These are phyloP conservation scores for Mortierella polycephala DNA, from an alignment of 371 early-diverging fungal species.

Conservation along the genomic window DNA sequence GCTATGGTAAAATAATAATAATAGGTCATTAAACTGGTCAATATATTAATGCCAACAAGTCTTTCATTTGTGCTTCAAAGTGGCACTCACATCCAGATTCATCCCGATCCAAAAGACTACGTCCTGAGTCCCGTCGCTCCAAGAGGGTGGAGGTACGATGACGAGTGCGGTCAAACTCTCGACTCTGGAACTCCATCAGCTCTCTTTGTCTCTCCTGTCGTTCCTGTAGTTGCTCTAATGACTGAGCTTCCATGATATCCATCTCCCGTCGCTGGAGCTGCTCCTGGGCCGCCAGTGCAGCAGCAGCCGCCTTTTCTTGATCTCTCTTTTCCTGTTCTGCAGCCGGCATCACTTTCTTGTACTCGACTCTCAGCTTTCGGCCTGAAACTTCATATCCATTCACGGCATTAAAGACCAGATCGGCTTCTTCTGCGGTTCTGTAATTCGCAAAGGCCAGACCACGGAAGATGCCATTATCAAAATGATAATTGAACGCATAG, in stretches of 20 bases:
- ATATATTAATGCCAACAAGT: not conserved
- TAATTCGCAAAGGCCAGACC: constrained; percentile 88
- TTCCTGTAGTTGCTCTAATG: constrained; percentile 57
- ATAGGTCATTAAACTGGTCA: not conserved
- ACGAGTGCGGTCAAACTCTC: constrained; percentile 33
- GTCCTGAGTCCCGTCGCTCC: constrained; percentile 47
- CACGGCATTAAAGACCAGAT: constrained; percentile 70
- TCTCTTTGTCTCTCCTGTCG: constrained; percentile 55
- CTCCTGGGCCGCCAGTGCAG: constrained; percentile 24
- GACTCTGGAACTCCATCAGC: constrained; percentile 48
- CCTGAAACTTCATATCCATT: constrained; percentile 77
- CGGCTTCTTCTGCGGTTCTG: constrained; percentile 78
- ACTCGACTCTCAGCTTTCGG: constrained; percentile 81
- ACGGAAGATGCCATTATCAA: constrained; percentile 83
- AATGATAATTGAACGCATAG: constrained; percentile 85
- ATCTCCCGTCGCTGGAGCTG: constrained; percentile 38
- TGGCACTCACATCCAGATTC: constrained; percentile 19
- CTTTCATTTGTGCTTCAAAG: constrained; percentile 5
- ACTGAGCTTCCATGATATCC: constrained; percentile 47
- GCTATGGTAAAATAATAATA: constrained; percentile 5
- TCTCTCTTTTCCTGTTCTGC: constrained; percentile 57
- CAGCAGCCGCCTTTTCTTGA: constrained; percentile 55
- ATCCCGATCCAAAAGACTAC: constrained; percentile 38
- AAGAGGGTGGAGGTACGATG: constrained; percentile 32
- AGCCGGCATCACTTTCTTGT: constrained; percentile 73